These are phyloP conservation scores for Citrullus amarus DNA, from an alignment of 306 rosid species.

Conservation along the genomic window DNA sequence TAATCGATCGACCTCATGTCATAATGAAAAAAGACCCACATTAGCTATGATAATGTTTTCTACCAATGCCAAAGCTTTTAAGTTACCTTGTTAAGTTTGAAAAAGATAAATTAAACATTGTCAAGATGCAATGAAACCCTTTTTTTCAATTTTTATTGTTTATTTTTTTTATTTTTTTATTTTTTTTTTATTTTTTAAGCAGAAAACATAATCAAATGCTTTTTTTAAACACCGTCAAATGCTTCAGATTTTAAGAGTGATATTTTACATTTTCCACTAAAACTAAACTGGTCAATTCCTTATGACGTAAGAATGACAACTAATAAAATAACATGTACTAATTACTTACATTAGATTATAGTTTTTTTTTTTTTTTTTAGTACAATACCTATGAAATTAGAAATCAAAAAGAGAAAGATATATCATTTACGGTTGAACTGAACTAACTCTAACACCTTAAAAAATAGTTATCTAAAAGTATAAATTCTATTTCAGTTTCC, in stretches of 20 bases:
- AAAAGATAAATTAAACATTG: background rate
- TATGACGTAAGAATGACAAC: slow-evolving; percentile 1
- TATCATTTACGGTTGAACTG: no score
- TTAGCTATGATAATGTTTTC: no score
- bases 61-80: no score
- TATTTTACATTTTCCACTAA: background rate
- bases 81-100: background rate
- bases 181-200: background rate
- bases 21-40: no score
- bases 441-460: no score
- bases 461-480: background rate
- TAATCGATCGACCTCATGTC: no score
- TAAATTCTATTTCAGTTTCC: background rate
- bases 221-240: background rate
- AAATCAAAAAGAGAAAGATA: no score
- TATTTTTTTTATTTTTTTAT: no score
- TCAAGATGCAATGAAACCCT: background rate
- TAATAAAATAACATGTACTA: background rate
- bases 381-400: no score
- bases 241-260: background rate
- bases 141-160: no score
- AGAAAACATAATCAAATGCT: background rate
- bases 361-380: no score
- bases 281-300: background rate
- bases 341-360: no score